A percentile compares a stretch with the other conserved stretches of the same genome.
phyloP scores from a whole-genome alignment of 345 rosid genomes.

The Acer saccharum region DNA sequence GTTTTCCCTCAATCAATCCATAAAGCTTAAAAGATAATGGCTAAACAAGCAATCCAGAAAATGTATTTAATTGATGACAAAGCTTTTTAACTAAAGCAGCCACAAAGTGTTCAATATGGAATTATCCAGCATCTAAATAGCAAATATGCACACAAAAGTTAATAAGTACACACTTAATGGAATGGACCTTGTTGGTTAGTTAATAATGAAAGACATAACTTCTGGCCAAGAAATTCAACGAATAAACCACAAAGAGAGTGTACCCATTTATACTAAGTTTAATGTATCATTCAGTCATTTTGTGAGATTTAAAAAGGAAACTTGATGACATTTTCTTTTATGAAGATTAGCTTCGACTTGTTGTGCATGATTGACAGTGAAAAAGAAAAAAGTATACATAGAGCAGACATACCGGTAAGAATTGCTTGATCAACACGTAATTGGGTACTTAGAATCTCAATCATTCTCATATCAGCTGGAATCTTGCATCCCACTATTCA shows the following conservation, averaged over 20 bases:
- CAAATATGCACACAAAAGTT: background rate
- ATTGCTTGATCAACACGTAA: slow-evolving; percentile 98
- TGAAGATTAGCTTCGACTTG: slow-evolving; percentile 1
- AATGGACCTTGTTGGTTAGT: background rate
- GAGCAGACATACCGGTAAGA: slow-evolving; percentile 71
- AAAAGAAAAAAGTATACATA: slow-evolving; percentile 3
- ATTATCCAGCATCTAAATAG: background rate
- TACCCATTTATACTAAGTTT: background rate
- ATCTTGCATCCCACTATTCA: slow-evolving; percentile 91
- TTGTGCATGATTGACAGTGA: slow-evolving; percentile 3
- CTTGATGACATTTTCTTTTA: background rate
- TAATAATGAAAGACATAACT: background rate
- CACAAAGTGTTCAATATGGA: background rate
- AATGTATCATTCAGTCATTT: background rate
- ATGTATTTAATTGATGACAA: background rate
- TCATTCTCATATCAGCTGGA: slow-evolving; percentile 98
- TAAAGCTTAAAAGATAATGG: background rate
- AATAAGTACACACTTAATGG: background rate
- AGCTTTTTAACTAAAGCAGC: background rate
- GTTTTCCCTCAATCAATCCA: background rate
- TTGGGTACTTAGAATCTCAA: slow-evolving; percentile 88
- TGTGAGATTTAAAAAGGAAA: background rate
- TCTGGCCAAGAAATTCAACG: background rate
- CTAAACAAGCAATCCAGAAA: background rate
- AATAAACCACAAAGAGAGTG: background rate